phyloP scores from a whole-genome alignment of 805 yeast genomes.

The Pichia phayaonensis region DNA sequence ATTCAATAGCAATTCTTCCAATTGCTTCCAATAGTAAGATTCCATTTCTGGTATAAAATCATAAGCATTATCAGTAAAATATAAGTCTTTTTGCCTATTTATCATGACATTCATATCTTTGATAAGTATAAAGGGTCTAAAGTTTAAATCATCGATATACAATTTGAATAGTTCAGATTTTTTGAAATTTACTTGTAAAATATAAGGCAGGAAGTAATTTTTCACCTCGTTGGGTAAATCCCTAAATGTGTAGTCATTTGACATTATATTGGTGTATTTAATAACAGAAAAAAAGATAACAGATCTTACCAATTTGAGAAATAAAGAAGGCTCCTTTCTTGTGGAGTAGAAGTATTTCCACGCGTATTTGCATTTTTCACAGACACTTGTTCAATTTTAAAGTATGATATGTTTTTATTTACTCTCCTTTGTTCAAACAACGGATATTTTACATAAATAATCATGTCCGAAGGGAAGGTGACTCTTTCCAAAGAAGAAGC shows the following conservation, averaged over 20 bases:
- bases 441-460: background rate
- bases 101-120: background rate
- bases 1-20: background rate
- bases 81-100: background rate
- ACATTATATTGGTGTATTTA: background rate
- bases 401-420: background rate
- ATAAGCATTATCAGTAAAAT: background rate
- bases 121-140: background rate
- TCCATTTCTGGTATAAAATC: background rate
- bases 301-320: too few relatives aligned
- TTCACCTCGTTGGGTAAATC: background rate
- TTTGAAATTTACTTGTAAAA: background rate
- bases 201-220: background rate
- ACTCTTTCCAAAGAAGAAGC: background rate
- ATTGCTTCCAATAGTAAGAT: background rate
- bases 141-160: background rate
- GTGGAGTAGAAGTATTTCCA: background rate
- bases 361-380: background rate
- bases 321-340: background rate
- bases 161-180: background rate
- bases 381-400: background rate
- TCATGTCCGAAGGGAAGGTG: background rate
- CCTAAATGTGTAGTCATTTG: background rate
- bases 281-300: too few relatives aligned
- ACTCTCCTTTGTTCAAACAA: background rate